These are phyloP conservation scores for Apostasia ramifera DNA, from an alignment of 106 monocot genomes.

Conservation along the genomic window DNA sequence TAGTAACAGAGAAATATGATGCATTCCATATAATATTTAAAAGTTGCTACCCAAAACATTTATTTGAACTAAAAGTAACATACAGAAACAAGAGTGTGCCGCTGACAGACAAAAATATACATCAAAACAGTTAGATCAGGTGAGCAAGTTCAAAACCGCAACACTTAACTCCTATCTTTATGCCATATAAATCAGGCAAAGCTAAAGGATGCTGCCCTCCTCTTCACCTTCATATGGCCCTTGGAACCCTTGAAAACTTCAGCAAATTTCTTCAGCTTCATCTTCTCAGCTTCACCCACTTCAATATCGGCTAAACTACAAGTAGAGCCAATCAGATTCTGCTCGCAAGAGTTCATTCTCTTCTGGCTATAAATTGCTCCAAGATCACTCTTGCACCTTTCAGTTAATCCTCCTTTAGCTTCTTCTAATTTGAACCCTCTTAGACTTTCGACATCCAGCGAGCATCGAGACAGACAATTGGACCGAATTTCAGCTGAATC, in stretches of 20 bases:
- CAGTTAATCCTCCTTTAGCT: not conserved
- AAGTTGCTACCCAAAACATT: too few relatives aligned
- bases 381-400: slow-evolving; percentile 36
- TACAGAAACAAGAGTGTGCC: too few relatives aligned
- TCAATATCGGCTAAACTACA: slow-evolving; percentile 1
- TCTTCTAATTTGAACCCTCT: slow-evolving; percentile 7
- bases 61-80: too few relatives aligned
- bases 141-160: too few relatives aligned
- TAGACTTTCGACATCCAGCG: slow-evolving; percentile 5
- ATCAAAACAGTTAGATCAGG: too few relatives aligned
- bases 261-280: slow-evolving; percentile 40
- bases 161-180: too few relatives aligned
- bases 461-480: not conserved
- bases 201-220: slow-evolving; percentile 23
- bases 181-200: not conserved
- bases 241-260: slow-evolving; percentile 24
- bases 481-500: not conserved
- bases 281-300: slow-evolving; percentile 18
- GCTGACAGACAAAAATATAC: too few relatives aligned
- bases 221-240: not conserved
- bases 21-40: too few relatives aligned
- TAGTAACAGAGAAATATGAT: too few relatives aligned
- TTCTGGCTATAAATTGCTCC: slow-evolving; percentile 5
- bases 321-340: not conserved
- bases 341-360: slow-evolving; percentile 6